Evolutionary conservation across 495 filamentous ascomycete genomes (phyloP), one percentile per base, ranked within the genome.

Genomic region (Lepidopterella palustris): DNA sequence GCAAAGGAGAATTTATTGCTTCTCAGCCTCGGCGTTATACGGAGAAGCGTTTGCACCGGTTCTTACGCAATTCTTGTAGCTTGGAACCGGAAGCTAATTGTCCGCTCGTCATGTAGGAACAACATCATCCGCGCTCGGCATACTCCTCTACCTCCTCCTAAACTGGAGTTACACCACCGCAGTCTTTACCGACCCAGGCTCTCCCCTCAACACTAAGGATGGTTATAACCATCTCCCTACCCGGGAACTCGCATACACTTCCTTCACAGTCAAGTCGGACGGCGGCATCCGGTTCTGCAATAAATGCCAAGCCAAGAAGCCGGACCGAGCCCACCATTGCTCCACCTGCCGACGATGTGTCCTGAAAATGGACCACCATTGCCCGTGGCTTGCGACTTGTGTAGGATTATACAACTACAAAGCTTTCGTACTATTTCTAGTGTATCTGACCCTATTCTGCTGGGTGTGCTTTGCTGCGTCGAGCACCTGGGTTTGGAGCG

Each of bases 311-410:
- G 84, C 83, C 28, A 82, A 84, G 53, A 98, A 98, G 75, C 93
- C 93, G 42, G 95, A 97, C 74, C 92, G 93, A 27, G 84, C 95
- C 31, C 93, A 98, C 70, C 93, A 98, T 77, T 98, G 93, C 79
- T 92, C 87, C 11, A 89, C 89, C 13, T 98, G 93, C 73, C 83
- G 85, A 57, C 84, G 86, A 61, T 98, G 93, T 71, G 92, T 98
- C 10, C 78, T 97, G 69, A 97, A 97, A 75, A 98, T 98, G 93
- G 93, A 98, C 72, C 93, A 98, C 72, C 93, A 98, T 75, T 98
- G 93, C 67, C 93, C 93, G 5, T 98, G 93, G 93, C 80, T 97
- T 49, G 93, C 95, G 20, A 97, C 89, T 2, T 98, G 93, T 69
- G 87, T 98, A 48, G 95, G 95, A 24, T 74, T 98, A 57, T 80